These are phyloP conservation scores for Globisporangium lucens DNA, from an alignment of 352 stramenopile genomes.

Conservation along the genomic window DNA sequence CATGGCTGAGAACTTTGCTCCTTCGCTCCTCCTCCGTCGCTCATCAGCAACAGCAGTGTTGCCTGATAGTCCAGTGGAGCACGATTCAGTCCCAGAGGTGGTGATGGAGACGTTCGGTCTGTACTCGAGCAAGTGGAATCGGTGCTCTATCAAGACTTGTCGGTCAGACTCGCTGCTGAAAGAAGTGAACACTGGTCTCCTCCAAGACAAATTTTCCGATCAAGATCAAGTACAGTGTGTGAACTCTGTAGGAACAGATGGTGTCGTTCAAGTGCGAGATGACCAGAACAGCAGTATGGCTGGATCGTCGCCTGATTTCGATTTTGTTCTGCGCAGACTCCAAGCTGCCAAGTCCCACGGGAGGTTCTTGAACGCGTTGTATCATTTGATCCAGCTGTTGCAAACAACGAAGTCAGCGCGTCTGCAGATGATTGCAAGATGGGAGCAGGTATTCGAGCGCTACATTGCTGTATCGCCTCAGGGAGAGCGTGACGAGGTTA, in stretches of 20 bases:
- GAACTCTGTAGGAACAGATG: not conserved
- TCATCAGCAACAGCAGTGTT: not conserved
- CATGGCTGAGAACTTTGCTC: constrained; percentile 39
- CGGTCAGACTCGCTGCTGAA: constrained; percentile 18
- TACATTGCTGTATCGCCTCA: constrained; percentile 39
- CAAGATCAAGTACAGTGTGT: not conserved
- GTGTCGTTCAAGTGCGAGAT: not conserved
- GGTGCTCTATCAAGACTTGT: constrained; percentile 28
- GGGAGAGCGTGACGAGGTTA: constrained; percentile 51
- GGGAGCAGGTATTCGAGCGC: constrained; percentile 46
- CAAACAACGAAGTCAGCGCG: constrained; percentile 22
- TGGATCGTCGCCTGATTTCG: constrained; percentile 21
- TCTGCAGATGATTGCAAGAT: constrained; percentile 26
- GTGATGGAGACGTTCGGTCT: constrained; percentile 35
- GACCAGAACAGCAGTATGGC: not conserved
- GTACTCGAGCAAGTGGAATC: constrained; percentile 33
- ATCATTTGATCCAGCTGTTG: constrained; percentile 45
- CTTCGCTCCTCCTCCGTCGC: not conserved
- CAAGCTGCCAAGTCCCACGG: constrained; percentile 47
- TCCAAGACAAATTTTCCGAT: not conserved
- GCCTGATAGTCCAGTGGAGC: not conserved
- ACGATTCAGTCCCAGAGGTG: constrained; percentile 14
- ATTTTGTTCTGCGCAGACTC: constrained; percentile 27
- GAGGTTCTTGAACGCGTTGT: constrained; percentile 62
- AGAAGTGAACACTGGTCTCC: not conserved